Evolutionary conservation across 352 stramenopile species (phyloP), one percentile per base, ranked within the genome.

Genomic region (Phytophthora crassamura): DNA sequence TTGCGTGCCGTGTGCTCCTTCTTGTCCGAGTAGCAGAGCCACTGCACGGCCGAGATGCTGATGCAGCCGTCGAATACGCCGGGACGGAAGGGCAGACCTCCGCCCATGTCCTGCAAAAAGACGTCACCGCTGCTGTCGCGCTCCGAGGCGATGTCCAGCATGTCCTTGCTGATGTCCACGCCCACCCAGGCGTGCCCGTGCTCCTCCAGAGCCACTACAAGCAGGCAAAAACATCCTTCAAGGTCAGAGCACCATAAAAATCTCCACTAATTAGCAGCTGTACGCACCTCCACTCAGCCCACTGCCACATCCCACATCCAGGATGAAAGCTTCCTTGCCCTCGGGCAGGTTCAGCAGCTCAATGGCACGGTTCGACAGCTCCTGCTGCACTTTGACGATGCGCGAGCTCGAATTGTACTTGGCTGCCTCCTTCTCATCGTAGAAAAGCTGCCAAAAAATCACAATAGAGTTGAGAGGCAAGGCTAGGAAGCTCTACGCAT

Each of bases 31-130:
- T 99, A 99, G 74, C 98, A 99, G 18, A 99, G 89, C 98, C 98
- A 99, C 81, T 99, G 98, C 25, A 99, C 75, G n/a, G 98, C 98
- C 12, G 97, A 99, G 64, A 99, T 99, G 64, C 96, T 99, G 78
- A 99, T 99, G 69, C 92, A 98, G 16, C 97, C 98, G 71, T 99
- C 98, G 66, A 99, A 99, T 0, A 97, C 90, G 7, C 96, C 97
- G 2, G 95, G 89, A 58, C 97, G 94, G 82, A 99, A 99, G 14
- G 97, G 97, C 18, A 99, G 74, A 32, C 98, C 98, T 55, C 95
- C 96, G 36, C 98, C 98, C 97, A 99, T 99, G 71, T 99, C 98
- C 49, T 95, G 91, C 35, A 97, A 65, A 41, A 98, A 94, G 18
- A 96, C 86, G 50, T 96, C 88, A 28, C 88, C 88, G 59, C 86